Evolutionary conservation across 1,139 yeast genomes (phyloP), one percentile per base, ranked within the genome.

Genomic region (Arxiozyma slooffiae): DNA sequence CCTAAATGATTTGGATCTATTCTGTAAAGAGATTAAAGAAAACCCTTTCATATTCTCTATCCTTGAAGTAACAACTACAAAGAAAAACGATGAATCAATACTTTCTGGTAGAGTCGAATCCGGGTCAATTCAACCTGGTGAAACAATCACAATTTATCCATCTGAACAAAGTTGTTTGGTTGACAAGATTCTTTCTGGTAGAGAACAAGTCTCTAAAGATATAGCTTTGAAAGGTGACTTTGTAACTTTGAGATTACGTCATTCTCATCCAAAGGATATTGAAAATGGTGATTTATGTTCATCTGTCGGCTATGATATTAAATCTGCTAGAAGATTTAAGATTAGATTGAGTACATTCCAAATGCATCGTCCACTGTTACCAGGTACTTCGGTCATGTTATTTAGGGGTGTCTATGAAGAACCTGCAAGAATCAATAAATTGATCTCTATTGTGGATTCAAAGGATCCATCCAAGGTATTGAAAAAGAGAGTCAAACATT

Each of bases 381-480:
- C 83, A 6, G 97, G 98, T 4, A 78, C 95, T 1, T 86, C 94
- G 46, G 77, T 92, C 58, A 80, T 90, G 42, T 67, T 89, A 49
- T 90, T 90, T 69, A 77, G 95, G 57, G 95, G 95, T 56, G 83
- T 88, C 52, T 76, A 82, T 45, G 85, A 85, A 52, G 79, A 80
- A 41, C 89, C 95, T 3, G 92, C 90, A 4, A 78, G 83, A 59
- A 71, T 90, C 34, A 63, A 75, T 39, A 78, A 78, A 57, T 76
- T 90, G 46, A 59, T 81, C 6, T 74, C 79, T 16, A 66, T 81
- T 18, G 63, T 78, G 4, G 77, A 76, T 53, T 71, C 72, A 44
- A 67, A 72, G 17, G 75, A 75, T 41, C 76, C 76, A 2, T 47
- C 55, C 1, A 66, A 67, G 24, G 62, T 67, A 5, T 47, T 66